Conservation (phyloP, 805 yeast genomes). For the Kodamaea laetipori region DNA sequence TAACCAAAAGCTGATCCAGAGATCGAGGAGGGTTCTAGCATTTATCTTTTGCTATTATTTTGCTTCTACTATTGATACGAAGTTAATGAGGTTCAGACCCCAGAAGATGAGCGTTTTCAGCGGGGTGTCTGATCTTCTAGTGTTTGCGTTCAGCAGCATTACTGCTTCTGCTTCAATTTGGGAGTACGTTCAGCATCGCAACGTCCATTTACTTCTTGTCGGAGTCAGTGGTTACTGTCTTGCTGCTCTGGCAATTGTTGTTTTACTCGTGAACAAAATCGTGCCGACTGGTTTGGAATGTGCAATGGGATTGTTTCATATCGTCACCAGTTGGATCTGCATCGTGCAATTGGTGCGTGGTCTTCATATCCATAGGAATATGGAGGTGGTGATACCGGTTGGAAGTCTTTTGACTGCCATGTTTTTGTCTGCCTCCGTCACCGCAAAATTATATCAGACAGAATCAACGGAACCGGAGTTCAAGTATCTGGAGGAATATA, state of each 20-base stretch:
- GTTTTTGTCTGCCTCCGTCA: neutral
- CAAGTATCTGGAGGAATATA: neutral
- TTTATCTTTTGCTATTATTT: too few species aligned
- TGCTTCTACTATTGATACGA: too few species aligned
- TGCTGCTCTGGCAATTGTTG: neutral
- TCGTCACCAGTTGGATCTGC: neutral
- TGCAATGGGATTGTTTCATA: constrained; percentile 1
- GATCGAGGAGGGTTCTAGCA: too few species aligned
- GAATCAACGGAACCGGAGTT: neutral
- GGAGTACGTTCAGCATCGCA: neutral
- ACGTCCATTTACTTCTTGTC: constrained; percentile 5
- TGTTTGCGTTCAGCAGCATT: constrained; percentile 7
- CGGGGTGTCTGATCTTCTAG: constrained; percentile 1
- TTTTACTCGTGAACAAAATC: neutral
- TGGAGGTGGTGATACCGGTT: neutral
- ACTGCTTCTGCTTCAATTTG: constrained; percentile 6
- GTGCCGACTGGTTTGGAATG: neutral
- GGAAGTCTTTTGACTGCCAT: neutral
- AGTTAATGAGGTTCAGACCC: too few species aligned
- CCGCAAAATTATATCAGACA: neutral
- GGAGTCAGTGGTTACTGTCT: constrained; percentile 10
- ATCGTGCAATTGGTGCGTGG: constrained; percentile 7
- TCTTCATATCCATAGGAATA: neutral
- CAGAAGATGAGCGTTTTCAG: neutral
- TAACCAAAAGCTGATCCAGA: too few species aligned